Evolutionary conservation across 2,329 filamentous ascomycete genomes (phyloP).

Genomic region (Microdochium paspali): DNA sequence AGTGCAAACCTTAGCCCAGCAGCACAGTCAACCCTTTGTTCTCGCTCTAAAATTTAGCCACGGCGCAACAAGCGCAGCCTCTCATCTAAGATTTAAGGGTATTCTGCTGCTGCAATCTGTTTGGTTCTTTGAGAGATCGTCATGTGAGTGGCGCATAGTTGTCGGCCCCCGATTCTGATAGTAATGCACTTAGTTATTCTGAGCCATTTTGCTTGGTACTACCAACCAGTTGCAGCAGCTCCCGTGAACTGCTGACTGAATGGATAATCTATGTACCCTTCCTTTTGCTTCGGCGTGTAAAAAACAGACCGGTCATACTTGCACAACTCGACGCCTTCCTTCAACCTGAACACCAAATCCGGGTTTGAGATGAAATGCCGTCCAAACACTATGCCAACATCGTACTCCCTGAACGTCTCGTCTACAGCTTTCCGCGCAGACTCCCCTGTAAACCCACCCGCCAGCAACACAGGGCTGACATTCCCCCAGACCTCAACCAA

Average conservation of each 20-base stretch:
- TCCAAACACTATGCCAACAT: conserved; percentile 27
- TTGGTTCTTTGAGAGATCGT: too few species aligned
- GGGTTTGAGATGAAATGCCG: conserved; percentile 15
- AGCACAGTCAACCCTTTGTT: too few species aligned
- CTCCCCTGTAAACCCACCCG: conserved; percentile 18
- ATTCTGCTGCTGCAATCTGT: too few species aligned
- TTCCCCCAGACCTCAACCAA: conserved; percentile 20
- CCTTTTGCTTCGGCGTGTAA: conserved; percentile 9
- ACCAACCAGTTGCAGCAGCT: neutral
- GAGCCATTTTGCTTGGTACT: too few species aligned
- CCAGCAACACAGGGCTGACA: conserved; percentile 18
- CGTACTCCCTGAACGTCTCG: conserved; percentile 24
- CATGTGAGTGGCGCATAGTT: too few species aligned
- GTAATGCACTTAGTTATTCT: too few species aligned
- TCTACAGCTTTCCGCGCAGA: conserved; percentile 6
- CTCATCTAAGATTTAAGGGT: too few species aligned
- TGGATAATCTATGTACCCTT: conserved; percentile 26
- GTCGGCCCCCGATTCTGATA: too few species aligned
- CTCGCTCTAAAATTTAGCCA: too few species aligned
- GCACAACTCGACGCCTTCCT: conserved; percentile 8
- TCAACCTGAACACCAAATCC: conserved; percentile 12
- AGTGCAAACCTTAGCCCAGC: too few species aligned
- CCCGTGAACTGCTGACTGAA: conserved; percentile 16
- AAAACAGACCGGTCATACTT: conserved; percentile 12
- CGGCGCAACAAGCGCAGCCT: too few species aligned